A percentile compares a stretch with the other conserved stretches of the same genome.
Conservation (phyloP, 306 rosid genomes). For the Rosa persica region DNA sequence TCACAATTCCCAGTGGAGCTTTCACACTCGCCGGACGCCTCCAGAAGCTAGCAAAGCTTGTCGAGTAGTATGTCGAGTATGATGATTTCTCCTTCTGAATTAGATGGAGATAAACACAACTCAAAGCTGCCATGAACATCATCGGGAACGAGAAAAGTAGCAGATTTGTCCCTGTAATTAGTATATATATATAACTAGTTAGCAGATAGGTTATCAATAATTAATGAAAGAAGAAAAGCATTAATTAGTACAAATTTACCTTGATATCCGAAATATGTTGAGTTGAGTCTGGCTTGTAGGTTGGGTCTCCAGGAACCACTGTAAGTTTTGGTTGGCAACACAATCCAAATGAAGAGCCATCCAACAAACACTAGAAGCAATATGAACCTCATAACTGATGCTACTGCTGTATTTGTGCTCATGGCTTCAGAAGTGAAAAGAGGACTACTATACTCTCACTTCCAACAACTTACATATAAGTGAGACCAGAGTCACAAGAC, state of each 20-base stretch:
- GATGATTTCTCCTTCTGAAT: slow-evolving; percentile 15
- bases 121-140: slow-evolving; percentile 50
- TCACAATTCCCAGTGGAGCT: slow-evolving; percentile 60
- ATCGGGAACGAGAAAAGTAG: slow-evolving; percentile 61
- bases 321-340: slow-evolving; percentile 54
- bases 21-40: slow-evolving; percentile 50
- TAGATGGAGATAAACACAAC: slow-evolving; percentile 61
- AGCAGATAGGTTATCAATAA: background rate
- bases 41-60: slow-evolving; percentile 34
- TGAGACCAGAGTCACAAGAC: background rate
- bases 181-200: background rate
- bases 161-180: slow-evolving; percentile 49
- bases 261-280: slow-evolving; percentile 56
- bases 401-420: background rate
- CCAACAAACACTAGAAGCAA: slow-evolving; percentile 40
- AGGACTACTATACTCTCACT: background rate
- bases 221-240: background rate
- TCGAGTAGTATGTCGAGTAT: background rate
- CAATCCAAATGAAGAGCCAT: slow-evolving; percentile 52
- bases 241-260: slow-evolving; percentile 22
- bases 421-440: background rate
- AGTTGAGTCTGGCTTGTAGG: slow-evolving; percentile 34
- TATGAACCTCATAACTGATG: slow-evolving; percentile 27
- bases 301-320: slow-evolving; percentile 34
- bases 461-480: background rate